These are phyloP conservation scores for Arabidopsis suecica DNA, from an alignment of 345 rosid species.

Conservation along the genomic window DNA sequence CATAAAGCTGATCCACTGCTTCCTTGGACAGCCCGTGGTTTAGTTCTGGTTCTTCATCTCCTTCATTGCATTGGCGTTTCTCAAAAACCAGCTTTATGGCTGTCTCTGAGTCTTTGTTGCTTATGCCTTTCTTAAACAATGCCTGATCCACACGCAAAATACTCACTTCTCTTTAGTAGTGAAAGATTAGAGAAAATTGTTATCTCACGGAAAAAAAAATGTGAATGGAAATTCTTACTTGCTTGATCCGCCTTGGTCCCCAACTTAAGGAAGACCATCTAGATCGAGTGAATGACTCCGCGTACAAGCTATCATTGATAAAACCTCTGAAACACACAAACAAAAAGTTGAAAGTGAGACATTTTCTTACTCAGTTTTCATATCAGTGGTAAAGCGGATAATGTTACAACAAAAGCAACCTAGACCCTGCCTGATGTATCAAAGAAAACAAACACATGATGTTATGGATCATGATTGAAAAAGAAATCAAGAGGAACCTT, in stretches of 20 bases:
- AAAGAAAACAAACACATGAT: conserved; percentile 17
- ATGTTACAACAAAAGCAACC: conserved; percentile 5
- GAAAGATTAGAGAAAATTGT: not conserved
- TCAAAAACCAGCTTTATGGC: conserved; percentile 78
- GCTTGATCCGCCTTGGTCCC: conserved; percentile 92
- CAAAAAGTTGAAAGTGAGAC: not conserved
- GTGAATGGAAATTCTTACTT: conserved; percentile 50
- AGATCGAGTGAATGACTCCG: conserved; percentile 74
- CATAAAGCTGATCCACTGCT: conserved; percentile 66
- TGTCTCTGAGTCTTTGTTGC: conserved; percentile 56
- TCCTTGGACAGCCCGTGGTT: conserved; percentile 63
- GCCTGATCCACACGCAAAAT: conserved; percentile 52
- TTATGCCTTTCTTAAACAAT: conserved; percentile 69
- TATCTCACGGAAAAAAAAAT: not conserved
- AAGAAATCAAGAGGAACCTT: conserved; percentile 12
- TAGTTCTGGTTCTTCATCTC: conserved; percentile 50
- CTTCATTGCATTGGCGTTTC: conserved; percentile 46
- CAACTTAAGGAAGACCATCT: conserved; percentile 87
- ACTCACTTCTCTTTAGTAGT: not conserved
- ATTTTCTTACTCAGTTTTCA: conserved; percentile 21
- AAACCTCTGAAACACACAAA: conserved; percentile 58
- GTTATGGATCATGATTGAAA: conserved; percentile 7
- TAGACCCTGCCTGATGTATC: not conserved
- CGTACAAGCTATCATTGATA: conserved; percentile 78
- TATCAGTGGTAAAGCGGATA: not conserved